These are phyloP conservation scores for Eremothecium sinecaudum DNA, from an alignment of 1,139 yeast genomes.

Conservation along the genomic window DNA sequence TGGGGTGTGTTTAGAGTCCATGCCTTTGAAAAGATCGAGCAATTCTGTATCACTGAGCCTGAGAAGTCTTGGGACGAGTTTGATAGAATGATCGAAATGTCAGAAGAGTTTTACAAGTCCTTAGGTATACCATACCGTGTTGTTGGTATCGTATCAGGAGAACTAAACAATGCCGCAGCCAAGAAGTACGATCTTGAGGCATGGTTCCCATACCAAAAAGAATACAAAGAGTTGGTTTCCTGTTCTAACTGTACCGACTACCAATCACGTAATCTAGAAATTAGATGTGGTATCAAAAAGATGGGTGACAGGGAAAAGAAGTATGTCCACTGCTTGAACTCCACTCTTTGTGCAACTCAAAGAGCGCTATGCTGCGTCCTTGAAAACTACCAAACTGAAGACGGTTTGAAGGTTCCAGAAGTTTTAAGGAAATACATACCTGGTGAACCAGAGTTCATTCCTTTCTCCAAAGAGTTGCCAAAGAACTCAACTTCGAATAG, in stretches of 20 bases:
- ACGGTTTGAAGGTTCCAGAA: slow-evolving; percentile 87
- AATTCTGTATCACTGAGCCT: slow-evolving; percentile 90
- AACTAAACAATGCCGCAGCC: slow-evolving; percentile 97
- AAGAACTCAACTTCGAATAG: slow-evolving; percentile 84
- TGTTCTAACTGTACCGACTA: slow-evolving; percentile 99
- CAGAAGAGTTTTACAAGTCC: slow-evolving; percentile 91
- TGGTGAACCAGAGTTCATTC: slow-evolving; percentile 95
- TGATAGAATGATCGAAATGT: slow-evolving; percentile 81
- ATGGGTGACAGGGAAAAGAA: slow-evolving; percentile 93
- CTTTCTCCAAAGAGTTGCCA: slow-evolving; percentile 83
- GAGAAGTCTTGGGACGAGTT: slow-evolving; percentile 97
- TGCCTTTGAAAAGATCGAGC: slow-evolving; percentile 96
- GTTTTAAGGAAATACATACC: slow-evolving; percentile 93
- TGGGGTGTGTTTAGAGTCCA: slow-evolving; percentile 99
- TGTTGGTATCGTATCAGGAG: slow-evolving; percentile 97
- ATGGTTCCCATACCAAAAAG: slow-evolving; percentile 99
- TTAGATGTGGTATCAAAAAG: slow-evolving; percentile 97
- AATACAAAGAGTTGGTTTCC: slow-evolving; percentile 94
- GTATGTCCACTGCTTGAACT: slow-evolving; percentile 96
- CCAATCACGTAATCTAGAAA: slow-evolving; percentile 96
- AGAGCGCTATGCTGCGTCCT: slow-evolving; percentile 94
- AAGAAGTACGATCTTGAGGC: slow-evolving; percentile 98
- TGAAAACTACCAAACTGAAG: slow-evolving; percentile 96
- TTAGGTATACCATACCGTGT: slow-evolving; percentile 92
- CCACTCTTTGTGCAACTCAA: slow-evolving; percentile 95